These are phyloP conservation scores for Fraxinus velutina DNA, from an alignment of 305 asterid species.

Conservation along the genomic window DNA sequence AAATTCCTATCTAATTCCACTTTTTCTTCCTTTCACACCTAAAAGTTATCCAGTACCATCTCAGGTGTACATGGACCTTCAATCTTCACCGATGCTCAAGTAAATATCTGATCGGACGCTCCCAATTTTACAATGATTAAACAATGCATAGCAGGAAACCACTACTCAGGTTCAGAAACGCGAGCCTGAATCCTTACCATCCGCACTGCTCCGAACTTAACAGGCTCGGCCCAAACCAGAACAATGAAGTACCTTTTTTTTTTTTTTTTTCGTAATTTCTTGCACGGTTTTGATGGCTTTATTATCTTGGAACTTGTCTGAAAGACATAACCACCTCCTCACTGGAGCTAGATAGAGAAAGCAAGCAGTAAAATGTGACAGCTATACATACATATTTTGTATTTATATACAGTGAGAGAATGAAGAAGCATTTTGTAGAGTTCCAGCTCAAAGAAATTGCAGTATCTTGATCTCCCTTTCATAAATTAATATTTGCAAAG, in stretches of 20 bases:
- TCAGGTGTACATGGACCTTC: constrained; percentile 15
- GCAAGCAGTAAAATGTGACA: constrained; percentile 25
- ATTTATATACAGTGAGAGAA: constrained; percentile 15
- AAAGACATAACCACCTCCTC: constrained; percentile 34
- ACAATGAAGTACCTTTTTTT: neutral
- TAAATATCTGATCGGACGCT: constrained; percentile 38
- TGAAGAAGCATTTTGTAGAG: constrained; percentile 31
- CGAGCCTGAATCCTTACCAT: constrained; percentile 29
- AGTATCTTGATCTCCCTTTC: constrained; percentile 47
- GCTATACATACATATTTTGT: constrained; percentile 23
- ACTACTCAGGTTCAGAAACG: constrained; percentile 24
- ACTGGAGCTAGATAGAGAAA: constrained; percentile 44
- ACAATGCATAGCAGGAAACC: constrained; percentile 30
- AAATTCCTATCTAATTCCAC: neutral
- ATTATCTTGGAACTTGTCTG: constrained; percentile 40
- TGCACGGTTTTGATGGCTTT: constrained; percentile 33
- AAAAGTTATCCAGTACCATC: constrained; percentile 5
- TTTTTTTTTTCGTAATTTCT: neutral
- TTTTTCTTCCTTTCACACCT: constrained; percentile 3
- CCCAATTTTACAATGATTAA: neutral
- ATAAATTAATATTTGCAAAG: constrained; percentile 30
- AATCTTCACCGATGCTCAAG: constrained; percentile 10
- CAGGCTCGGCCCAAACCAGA: constrained; percentile 22
- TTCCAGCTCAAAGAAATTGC: constrained; percentile 32
- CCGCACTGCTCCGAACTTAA: constrained; percentile 32